A percentile compares a stretch with the other conserved stretches of the same genome.
phyloP scores from a whole-genome alignment of 805 yeast genomes.

The Yarrowia phangngaensis region DNA sequence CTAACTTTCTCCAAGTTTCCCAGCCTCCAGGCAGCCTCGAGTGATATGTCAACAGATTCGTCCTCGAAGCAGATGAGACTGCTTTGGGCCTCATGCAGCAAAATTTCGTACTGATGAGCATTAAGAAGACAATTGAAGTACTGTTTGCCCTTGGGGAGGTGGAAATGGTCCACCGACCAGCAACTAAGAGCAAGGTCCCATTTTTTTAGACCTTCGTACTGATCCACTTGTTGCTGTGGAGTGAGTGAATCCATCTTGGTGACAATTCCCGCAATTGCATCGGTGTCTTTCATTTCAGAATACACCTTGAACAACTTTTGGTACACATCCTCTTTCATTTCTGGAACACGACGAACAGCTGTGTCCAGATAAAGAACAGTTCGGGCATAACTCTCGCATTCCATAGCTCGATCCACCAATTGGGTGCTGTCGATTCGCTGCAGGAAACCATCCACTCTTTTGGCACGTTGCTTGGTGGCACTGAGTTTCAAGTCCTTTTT shows the following conservation, averaged over 20 bases:
- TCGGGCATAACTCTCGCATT: slow-evolving; percentile 81
- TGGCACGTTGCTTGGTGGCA: slow-evolving; percentile 38
- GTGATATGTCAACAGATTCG: slow-evolving; percentile 52
- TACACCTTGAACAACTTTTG: slow-evolving; percentile 65
- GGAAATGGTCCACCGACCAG: slow-evolving; percentile 50
- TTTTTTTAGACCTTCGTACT: slow-evolving; percentile 77
- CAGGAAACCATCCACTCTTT: slow-evolving; percentile 43
- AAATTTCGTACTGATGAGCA: slow-evolving; percentile 70
- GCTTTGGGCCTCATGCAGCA: slow-evolving; percentile 49
- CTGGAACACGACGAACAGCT: slow-evolving; percentile 30
- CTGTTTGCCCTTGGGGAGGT: slow-evolving; percentile 45
- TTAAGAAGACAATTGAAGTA: slow-evolving; percentile 67
- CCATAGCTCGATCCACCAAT: slow-evolving; percentile 73
- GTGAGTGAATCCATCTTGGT: slow-evolving; percentile 60
- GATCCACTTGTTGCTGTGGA: slow-evolving; percentile 69
- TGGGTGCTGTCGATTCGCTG: slow-evolving; percentile 58
- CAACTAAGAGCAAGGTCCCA: slow-evolving; percentile 89
- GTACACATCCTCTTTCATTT: slow-evolving; percentile 7
- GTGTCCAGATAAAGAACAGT: slow-evolving; percentile 77
- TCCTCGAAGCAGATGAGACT: slow-evolving; percentile 31
- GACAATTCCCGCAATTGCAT: slow-evolving; percentile 81
- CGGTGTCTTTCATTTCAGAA: slow-evolving; percentile 82
- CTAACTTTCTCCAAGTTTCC: slow-evolving; percentile 52
- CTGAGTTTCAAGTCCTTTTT: slow-evolving; percentile 34
- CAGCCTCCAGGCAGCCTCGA: slow-evolving; percentile 66